phyloP scores from a whole-genome alignment of 345 rosid genomes.

The Sisymbrium irio region DNA sequence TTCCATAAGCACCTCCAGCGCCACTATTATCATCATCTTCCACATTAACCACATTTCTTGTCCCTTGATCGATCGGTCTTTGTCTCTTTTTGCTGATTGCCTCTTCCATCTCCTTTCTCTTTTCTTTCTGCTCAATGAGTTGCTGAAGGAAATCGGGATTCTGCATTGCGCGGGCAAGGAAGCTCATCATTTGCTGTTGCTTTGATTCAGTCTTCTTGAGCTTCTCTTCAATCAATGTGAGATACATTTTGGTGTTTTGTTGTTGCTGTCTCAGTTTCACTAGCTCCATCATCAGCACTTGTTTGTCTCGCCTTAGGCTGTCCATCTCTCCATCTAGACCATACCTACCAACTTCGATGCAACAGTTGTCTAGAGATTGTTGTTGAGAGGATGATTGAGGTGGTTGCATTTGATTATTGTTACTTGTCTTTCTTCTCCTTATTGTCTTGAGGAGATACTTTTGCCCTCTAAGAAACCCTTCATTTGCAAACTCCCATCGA shows the following conservation, averaged over 20 bases:
- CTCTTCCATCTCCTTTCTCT: constrained; percentile 54
- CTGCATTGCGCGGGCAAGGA: constrained; percentile 69
- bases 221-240: constrained; percentile 53
- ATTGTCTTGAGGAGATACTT: constrained; percentile 61
- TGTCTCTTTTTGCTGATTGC: constrained; percentile 52
- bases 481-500: constrained; percentile 85
- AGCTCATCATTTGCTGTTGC: constrained; percentile 69
- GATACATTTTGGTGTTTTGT: constrained; percentile 48
- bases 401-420: constrained; percentile 27
- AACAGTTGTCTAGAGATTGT: constrained; percentile 45
- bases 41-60: constrained; percentile 29
- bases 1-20: constrained; percentile 8
- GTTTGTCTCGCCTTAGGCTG: constrained; percentile 57
- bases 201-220: constrained; percentile 54
- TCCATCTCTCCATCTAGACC: constrained; percentile 62
- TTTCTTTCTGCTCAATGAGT: constrained; percentile 47
- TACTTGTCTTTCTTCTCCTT: constrained; percentile 50
- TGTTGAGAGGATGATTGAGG: constrained; percentile 39
- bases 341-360: constrained; percentile 66
- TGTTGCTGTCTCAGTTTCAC: constrained; percentile 67
- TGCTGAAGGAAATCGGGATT: constrained; percentile 64
- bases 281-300: constrained; percentile 57
- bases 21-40: neutral
- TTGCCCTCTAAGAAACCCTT: constrained; percentile 72
- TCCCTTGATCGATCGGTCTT: constrained; percentile 48